Percentiles rank a stretch among this genome's conserved stretches.
Evolutionary conservation across 2,329 filamentous ascomycete species (phyloP).

Genomic region (Plectosphaerella sp.): DNA sequence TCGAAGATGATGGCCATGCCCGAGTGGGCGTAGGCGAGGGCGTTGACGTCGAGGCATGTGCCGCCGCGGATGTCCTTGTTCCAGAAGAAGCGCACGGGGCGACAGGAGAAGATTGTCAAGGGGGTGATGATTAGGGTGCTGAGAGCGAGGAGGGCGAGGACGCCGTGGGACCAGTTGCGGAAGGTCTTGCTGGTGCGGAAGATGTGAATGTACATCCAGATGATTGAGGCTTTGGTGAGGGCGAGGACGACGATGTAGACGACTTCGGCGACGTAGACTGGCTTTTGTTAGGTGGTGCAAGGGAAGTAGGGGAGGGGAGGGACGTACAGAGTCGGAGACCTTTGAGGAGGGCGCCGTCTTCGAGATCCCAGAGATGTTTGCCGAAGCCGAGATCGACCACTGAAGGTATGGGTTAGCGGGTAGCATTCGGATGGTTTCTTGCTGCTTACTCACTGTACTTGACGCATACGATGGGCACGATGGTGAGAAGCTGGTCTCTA

Average conservation of each 20-base stretch:
- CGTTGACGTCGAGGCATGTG: slow-evolving; percentile 34
- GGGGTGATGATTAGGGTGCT: slow-evolving; percentile 23
- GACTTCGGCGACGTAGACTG: slow-evolving; percentile 17
- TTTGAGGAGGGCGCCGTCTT: slow-evolving; percentile 4
- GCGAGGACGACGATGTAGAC: slow-evolving; percentile 23
- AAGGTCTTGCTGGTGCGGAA: slow-evolving; percentile 19
- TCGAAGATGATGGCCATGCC: slow-evolving; percentile 44
- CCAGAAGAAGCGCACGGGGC: slow-evolving; percentile 22
- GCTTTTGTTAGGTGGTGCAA: neutral
- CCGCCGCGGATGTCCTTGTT: slow-evolving; percentile 15
- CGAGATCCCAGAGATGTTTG: slow-evolving; percentile 10
- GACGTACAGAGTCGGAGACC: slow-evolving; percentile 5
- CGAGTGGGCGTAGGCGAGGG: slow-evolving; percentile 48
- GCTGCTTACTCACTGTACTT: slow-evolving; percentile 1
- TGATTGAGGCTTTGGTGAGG: slow-evolving; percentile 23
- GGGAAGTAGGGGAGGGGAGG: neutral
- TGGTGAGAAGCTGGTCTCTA: slow-evolving; percentile 1
- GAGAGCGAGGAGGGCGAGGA: slow-evolving; percentile 17
- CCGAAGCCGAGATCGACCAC: slow-evolving; percentile 8
- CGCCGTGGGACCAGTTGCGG: slow-evolving; percentile 17
- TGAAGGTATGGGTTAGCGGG: neutral
- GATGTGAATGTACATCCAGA: slow-evolving; percentile 25
- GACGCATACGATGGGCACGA: slow-evolving; percentile 6
- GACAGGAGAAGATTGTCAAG: slow-evolving; percentile 22
- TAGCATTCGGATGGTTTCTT: neutral